Evolutionary conservation across 768 basidiomycete species (phyloP).

Genomic region (Podaxis sp.): DNA sequence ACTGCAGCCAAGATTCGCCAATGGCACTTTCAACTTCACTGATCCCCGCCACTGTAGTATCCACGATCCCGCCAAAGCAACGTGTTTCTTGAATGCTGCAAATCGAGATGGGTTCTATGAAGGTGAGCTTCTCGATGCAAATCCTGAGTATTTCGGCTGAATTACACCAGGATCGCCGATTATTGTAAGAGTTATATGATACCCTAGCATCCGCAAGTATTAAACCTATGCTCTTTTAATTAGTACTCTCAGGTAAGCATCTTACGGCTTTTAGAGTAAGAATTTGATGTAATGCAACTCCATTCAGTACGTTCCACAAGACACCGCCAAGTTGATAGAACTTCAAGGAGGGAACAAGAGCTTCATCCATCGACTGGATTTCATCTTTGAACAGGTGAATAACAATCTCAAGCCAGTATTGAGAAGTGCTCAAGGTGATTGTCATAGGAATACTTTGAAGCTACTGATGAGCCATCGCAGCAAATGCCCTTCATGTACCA

Average conservation of each 20-base stretch:
- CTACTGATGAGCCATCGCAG: constrained; percentile 64
- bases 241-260: constrained; percentile 57
- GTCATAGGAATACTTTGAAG: constrained; percentile 55
- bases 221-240: not conserved
- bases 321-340: constrained; percentile 59
- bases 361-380: constrained; percentile 56
- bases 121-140: constrained; percentile 22
- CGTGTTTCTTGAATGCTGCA: constrained; percentile 58
- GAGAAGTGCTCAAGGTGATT: not conserved
- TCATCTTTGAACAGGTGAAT: constrained; percentile 53
- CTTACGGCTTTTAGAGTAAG: not conserved
- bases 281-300: not conserved
- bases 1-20: constrained; percentile 50
- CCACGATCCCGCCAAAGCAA: constrained; percentile 55
- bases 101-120: constrained; percentile 67
- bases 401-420: not conserved
- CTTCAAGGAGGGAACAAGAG: constrained; percentile 58
- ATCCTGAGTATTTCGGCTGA: no score
- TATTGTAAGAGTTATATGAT: constrained; percentile 40
- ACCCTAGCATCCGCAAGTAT: not conserved
- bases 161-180: constrained; percentile 45
- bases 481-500: constrained; percentile 74
- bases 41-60: constrained; percentile 69
- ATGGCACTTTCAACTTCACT: constrained; percentile 62
- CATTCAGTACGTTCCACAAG: constrained; percentile 60